Conservation (phyloP, 1,139 yeast species). For the Lodderomyces oxycetoniae region DNA sequence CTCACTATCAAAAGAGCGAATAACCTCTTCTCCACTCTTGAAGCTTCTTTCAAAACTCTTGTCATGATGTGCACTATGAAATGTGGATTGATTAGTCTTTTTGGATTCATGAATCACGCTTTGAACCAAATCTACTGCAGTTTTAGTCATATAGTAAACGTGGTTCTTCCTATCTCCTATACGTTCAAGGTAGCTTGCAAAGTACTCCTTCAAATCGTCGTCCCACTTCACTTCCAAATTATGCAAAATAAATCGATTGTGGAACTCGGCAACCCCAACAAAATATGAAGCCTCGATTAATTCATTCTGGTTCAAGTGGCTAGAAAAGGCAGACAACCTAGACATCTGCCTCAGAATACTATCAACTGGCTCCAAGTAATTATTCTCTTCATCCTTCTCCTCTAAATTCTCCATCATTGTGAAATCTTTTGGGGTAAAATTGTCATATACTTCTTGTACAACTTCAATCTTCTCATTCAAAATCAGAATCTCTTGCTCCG, state of each 20-base stretch:
- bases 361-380: constrained; percentile 12
- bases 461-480: constrained; percentile 26
- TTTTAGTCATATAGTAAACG: constrained; percentile 60
- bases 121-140: constrained; percentile 64
- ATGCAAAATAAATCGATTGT: constrained; percentile 76
- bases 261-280: constrained; percentile 38
- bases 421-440: constrained; percentile 14
- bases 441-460: constrained; percentile 21
- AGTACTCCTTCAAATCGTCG: constrained; percentile 56
- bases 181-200: constrained; percentile 59
- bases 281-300: constrained; percentile 13
- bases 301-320: constrained; percentile 25
- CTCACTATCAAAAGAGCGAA: constrained; percentile 31
- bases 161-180: constrained; percentile 53
- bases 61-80: too few relatives aligned
- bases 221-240: constrained; percentile 79
- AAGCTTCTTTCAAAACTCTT: too few relatives aligned
- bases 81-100: constrained; percentile 3
- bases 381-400: constrained; percentile 8
- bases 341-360: constrained; percentile 10
- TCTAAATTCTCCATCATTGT: not conserved
- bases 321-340: constrained; percentile 25
- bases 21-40: constrained; percentile 28
- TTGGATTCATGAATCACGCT: constrained; percentile 24
- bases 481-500: constrained; percentile 19